Percentiles rank a stretch among this genome's conserved stretches.
These are phyloP conservation scores for Aaosphaeria pasadenensis DNA, from an alignment of 2,329 filamentous ascomycete genomes.

Conservation along the genomic window DNA sequence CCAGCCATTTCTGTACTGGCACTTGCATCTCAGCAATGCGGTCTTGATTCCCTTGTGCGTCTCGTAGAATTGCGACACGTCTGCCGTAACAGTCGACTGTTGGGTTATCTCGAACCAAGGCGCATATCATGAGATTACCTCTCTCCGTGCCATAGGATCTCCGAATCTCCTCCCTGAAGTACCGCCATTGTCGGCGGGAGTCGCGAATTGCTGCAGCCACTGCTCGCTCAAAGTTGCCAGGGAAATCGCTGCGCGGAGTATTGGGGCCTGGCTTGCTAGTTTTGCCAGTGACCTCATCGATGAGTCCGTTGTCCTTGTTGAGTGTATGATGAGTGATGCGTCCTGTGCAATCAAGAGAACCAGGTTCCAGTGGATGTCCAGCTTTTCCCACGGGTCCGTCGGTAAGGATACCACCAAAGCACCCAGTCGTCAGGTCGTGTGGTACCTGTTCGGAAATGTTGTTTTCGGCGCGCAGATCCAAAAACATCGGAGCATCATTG, in stretches of 20 bases:
- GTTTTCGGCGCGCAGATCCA: slow-evolving; percentile 21
- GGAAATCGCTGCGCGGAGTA: slow-evolving; percentile 18
- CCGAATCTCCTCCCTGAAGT: slow-evolving; percentile 21
- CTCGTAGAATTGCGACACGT: slow-evolving; percentile 15
- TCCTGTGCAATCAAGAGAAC: slow-evolving; percentile 20
- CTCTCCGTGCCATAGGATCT: slow-evolving; percentile 17
- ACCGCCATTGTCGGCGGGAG: slow-evolving; percentile 17
- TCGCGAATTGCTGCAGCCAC: slow-evolving; percentile 18
- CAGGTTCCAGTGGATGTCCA: slow-evolving; percentile 20
- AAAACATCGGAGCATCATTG: slow-evolving; percentile 11
- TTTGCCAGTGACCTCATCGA: slow-evolving; percentile 14
- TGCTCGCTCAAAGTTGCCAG: slow-evolving; percentile 18
- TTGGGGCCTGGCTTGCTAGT: slow-evolving; percentile 17
- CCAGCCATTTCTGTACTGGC: slow-evolving; percentile 15
- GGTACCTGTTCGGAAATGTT: slow-evolving; percentile 19
- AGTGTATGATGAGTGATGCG: slow-evolving; percentile 22
- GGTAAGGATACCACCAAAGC: slow-evolving; percentile 20
- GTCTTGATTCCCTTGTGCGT: slow-evolving; percentile 8
- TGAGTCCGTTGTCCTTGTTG: slow-evolving; percentile 23
- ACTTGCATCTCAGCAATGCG: slow-evolving; percentile 20
- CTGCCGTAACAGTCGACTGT: slow-evolving; percentile 18
- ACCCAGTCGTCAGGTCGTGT: slow-evolving; percentile 18
- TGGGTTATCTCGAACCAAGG: slow-evolving; percentile 19
- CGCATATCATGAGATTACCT: slow-evolving; percentile 23
- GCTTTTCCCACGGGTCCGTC: slow-evolving; percentile 19